Percentiles rank a stretch among this genome's conserved stretches.
These are phyloP conservation scores for Mrakia frigida DNA, from an alignment of 768 basidiomycete species.

Conservation along the genomic window DNA sequence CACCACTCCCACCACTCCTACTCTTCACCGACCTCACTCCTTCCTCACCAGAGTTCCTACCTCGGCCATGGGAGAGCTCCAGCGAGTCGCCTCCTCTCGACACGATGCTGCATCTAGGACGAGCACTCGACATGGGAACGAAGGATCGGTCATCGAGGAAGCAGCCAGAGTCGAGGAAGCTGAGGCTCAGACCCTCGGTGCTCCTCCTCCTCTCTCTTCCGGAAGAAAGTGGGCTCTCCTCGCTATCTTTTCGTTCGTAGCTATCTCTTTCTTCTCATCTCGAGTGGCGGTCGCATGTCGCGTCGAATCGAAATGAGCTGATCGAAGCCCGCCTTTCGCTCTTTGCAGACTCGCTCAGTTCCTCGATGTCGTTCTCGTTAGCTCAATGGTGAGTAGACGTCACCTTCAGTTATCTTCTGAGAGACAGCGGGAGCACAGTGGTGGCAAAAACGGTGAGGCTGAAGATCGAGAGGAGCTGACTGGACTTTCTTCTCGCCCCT, in stretches of 20 bases:
- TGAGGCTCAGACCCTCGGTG: neutral
- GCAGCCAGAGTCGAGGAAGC: neutral
- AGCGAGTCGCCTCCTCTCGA: neutral
- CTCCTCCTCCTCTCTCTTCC: neutral
- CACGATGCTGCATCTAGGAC: neutral
- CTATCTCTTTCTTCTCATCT: neutral
- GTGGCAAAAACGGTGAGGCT: neutral
- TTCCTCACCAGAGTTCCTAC: neutral
- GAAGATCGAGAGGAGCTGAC: neutral
- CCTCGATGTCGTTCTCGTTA: neutral
- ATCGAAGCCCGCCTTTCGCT: neutral
- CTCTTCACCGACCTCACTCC: neutral
- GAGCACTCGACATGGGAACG: neutral
- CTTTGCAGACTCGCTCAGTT: neutral
- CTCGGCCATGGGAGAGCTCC: constrained; percentile 3
- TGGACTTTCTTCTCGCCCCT: neutral
- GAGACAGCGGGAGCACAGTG: no score
- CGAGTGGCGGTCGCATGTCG: neutral
- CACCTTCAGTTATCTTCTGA: no score
- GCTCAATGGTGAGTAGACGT: neutral
- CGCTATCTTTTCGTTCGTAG: neutral
- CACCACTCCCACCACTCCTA: neutral
- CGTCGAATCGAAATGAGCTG: neutral
- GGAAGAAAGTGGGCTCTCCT: neutral
- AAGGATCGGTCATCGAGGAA: neutral